These are phyloP conservation scores for Ceratonia siliqua DNA, from an alignment of 306 rosid species.

Conservation along the genomic window DNA sequence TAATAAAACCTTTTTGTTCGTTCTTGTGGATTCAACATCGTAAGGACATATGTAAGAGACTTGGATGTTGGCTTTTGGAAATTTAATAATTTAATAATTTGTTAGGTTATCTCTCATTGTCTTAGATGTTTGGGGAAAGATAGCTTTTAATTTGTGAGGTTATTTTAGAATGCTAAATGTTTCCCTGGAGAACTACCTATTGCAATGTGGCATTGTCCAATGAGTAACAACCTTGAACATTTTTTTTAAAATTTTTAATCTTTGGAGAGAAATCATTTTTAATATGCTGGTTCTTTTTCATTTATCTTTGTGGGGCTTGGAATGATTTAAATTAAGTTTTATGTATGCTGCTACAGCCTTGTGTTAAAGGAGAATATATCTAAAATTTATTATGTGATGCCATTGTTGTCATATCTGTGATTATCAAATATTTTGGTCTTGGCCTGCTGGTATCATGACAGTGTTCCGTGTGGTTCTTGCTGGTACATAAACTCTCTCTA, in stretches of 20 bases:
- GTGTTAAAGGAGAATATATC: not conserved
- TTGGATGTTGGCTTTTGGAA: not conserved
- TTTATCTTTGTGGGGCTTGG: not conserved
- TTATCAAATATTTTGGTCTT: constrained; percentile 1
- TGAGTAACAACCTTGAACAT: too few relatives aligned
- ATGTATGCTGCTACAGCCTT: not conserved
- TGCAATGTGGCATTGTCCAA: too few relatives aligned
- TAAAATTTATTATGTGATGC: not conserved
- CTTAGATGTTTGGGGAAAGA: not conserved
- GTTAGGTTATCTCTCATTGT: not conserved
- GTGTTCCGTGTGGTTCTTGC: not conserved
- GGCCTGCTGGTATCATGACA: not conserved
- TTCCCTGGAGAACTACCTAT: too few relatives aligned
- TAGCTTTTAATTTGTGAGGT: not conserved
- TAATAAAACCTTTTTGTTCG: not conserved
- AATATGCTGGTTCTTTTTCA: not conserved
- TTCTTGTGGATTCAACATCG: not conserved
- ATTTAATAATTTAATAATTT: not conserved
- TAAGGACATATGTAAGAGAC: not conserved
- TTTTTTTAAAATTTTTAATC: too few relatives aligned
- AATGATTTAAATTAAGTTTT: not conserved
- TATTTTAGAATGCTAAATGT: not conserved
- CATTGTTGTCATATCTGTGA: constrained; percentile 1
- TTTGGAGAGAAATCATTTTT: too few relatives aligned
- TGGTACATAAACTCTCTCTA: not conserved